Evolutionary conservation across 495 filamentous ascomycete species (phyloP).

Genomic region (Talaromyces nanjingensis): DNA sequence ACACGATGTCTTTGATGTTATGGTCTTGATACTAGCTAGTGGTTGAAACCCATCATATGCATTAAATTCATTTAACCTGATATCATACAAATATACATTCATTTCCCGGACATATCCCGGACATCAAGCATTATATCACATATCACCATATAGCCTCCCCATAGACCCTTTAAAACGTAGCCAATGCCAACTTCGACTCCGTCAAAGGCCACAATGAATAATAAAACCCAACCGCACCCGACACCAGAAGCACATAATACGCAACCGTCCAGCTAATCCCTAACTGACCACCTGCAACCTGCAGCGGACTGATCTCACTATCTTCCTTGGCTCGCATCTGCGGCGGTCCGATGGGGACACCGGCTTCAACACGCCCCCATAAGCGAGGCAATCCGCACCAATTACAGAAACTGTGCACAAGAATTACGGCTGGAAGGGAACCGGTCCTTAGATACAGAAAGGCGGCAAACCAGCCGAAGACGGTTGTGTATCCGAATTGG

Average conservation of each 20-base stretch:
- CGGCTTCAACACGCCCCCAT: slow-evolving; percentile 65
- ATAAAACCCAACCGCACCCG: slow-evolving; percentile 65
- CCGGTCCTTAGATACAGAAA: slow-evolving; percentile 89
- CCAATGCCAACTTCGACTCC: slow-evolving; percentile 42
- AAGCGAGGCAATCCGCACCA: slow-evolving; percentile 82
- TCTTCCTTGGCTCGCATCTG: slow-evolving; percentile 36
- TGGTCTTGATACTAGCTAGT: too few relatives aligned
- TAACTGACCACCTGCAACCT: slow-evolving; percentile 20
- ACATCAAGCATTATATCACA: neutral
- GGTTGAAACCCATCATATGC: neutral
- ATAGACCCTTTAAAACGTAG: slow-evolving; percentile 21
- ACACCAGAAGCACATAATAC: slow-evolving; percentile 71
- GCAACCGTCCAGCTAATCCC: slow-evolving; percentile 58
- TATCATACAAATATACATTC: neutral
- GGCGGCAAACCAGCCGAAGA: slow-evolving; percentile 89
- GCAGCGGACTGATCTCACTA: slow-evolving; percentile 14
- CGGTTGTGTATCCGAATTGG: slow-evolving; percentile 85
- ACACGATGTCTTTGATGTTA: too few relatives aligned
- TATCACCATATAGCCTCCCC: neutral
- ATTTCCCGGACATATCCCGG: neutral
- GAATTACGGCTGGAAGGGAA: slow-evolving; percentile 61
- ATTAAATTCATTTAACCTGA: neutral
- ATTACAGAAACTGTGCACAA: slow-evolving; percentile 87
- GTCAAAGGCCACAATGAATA: slow-evolving; percentile 66
- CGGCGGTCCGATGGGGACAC: slow-evolving; percentile 23